Evolutionary conservation across 2,329 filamentous ascomycete species (phyloP).

Genomic region (Alternaria brassicae): DNA sequence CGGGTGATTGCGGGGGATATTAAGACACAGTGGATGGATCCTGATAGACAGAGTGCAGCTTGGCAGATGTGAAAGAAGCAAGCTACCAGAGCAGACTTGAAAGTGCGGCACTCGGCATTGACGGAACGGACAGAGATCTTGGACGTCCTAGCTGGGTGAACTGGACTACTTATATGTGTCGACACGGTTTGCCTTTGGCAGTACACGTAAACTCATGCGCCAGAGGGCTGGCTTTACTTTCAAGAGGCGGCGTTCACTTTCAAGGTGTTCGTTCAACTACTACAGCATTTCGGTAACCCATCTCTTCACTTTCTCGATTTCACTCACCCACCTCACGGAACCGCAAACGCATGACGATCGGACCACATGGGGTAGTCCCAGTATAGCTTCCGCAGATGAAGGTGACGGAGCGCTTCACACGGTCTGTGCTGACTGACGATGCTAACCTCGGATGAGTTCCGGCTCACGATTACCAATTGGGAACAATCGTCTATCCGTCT

Average conservation of each 20-base stretch:
- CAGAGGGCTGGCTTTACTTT: not conserved
- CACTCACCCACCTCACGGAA: not conserved
- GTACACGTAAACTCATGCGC: not conserved
- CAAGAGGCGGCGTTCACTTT: not conserved
- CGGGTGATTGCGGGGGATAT: conserved; percentile 35
- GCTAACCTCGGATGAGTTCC: conserved; percentile 14
- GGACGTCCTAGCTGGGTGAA: not conserved
- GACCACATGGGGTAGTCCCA: not conserved
- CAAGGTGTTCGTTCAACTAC: not conserved
- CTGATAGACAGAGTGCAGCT: conserved; percentile 21
- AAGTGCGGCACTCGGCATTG: not conserved
- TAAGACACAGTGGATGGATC: conserved; percentile 17
- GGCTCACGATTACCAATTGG: conserved; percentile 24
- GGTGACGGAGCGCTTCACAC: not conserved
- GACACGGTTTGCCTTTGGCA: not conserved
- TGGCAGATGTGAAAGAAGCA: conserved; percentile 33
- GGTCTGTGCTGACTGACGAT: conserved; percentile 19
- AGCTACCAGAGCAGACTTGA: not conserved
- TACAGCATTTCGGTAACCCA: not conserved
- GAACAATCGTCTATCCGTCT: conserved; percentile 27
- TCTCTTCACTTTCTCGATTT: not conserved
- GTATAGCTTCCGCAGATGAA: not conserved
- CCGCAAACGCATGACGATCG: conserved; percentile 5
- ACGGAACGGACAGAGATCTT: not conserved
- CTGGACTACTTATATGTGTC: not conserved